Conservation (phyloP, 1,284 basidiomycete genomes). For the Omphalotus olearius region DNA sequence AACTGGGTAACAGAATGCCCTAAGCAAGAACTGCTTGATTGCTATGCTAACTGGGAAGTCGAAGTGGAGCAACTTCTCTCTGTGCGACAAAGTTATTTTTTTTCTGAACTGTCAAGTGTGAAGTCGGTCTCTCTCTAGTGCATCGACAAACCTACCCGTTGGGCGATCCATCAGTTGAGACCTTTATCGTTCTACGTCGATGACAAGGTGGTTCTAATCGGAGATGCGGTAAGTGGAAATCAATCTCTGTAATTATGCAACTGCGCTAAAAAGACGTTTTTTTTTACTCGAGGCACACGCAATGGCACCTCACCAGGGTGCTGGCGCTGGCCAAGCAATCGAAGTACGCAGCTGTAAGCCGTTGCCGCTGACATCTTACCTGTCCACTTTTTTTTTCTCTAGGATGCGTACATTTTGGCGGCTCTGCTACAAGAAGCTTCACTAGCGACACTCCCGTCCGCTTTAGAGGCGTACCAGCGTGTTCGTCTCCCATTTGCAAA, state of each 20-base stretch:
- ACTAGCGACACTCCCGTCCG: constrained; percentile 18
- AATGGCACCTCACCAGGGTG: constrained; percentile 31
- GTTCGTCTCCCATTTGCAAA: constrained; percentile 33
- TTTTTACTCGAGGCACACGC: constrained; percentile 27
- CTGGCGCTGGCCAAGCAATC: constrained; percentile 33
- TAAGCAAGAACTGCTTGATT: constrained; percentile 29
- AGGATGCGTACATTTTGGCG: constrained; percentile 31
- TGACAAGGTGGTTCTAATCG: constrained; percentile 35
- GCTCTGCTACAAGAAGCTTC: constrained; percentile 22
- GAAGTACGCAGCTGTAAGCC: constrained; percentile 22
- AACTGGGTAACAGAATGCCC: constrained; percentile 31
- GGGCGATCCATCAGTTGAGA: constrained; percentile 38
- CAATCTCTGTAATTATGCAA: not conserved
- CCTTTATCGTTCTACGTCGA: constrained; percentile 33
- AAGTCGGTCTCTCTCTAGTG: constrained; percentile 20
- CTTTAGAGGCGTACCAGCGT: constrained; percentile 30
- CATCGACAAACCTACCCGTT: constrained; percentile 36
- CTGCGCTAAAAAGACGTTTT: not conserved
- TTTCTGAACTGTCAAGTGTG: not conserved
- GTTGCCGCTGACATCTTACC: not conserved
- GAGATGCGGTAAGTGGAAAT: constrained; percentile 35
- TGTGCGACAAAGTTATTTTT: constrained; percentile 17
- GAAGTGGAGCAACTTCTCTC: constrained; percentile 30
- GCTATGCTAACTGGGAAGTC: constrained; percentile 32
- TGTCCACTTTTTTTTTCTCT: not conserved